phyloP scores from a whole-genome alignment of 441 rosid genomes.

The Mallotus japonicus region DNA sequence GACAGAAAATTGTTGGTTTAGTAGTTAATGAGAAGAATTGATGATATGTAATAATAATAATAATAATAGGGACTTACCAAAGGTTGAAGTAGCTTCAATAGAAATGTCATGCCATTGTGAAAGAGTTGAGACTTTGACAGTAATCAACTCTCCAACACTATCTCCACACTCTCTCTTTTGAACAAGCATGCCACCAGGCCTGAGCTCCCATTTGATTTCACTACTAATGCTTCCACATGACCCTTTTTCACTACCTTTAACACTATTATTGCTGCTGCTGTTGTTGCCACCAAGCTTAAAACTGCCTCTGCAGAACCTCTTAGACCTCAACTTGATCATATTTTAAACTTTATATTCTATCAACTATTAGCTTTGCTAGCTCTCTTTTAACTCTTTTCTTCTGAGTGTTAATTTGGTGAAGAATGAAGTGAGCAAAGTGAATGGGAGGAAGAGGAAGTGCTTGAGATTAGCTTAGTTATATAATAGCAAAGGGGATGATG shows the following conservation, averaged over 20 bases:
- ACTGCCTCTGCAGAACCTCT: conserved; percentile 59
- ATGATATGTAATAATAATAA: background rate
- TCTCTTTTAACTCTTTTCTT: background rate
- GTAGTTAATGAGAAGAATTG: background rate
- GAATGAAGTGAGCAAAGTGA: background rate
- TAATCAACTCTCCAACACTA: conserved; percentile 46
- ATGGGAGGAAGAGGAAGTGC: conserved; percentile 21
- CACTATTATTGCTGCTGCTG: conserved; percentile 12
- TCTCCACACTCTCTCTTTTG: conserved; percentile 67
- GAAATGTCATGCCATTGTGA: conserved; percentile 66
- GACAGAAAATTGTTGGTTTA: too few relatives aligned
- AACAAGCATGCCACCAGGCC: conserved; percentile 97
- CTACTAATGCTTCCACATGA: conserved; percentile 28
- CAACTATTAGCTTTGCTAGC: background rate
- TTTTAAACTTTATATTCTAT: conserved; percentile 4
- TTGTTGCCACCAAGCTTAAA: conserved; percentile 53
- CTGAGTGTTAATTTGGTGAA: too few relatives aligned
- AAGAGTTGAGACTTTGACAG: conserved; percentile 66
- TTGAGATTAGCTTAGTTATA: conserved; percentile 31
- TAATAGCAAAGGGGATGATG: conserved; percentile 29
- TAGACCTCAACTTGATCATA: conserved; percentile 74
- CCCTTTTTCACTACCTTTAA: conserved; percentile 31
- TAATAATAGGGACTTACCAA: conserved; percentile 43
- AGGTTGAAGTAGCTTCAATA: conserved; percentile 74
- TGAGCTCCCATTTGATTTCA: conserved; percentile 86